Evolutionary conservation across 202 grass and related monocot species (phyloP).

Genomic region (Saccharum hybrid): DNA sequence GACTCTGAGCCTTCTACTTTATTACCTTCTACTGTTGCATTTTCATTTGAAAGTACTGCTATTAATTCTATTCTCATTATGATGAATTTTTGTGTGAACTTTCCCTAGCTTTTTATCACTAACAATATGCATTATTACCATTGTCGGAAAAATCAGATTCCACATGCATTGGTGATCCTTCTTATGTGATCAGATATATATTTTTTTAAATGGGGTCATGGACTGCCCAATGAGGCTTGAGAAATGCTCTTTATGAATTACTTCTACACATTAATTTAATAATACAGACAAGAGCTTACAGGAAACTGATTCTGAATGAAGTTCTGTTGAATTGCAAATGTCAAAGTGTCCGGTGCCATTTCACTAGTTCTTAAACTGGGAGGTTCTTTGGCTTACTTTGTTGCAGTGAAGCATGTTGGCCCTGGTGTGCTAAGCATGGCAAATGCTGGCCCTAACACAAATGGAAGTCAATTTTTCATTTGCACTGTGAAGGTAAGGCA

Average conservation of each 20-base stretch:
- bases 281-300: background rate
- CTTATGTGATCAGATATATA: background rate
- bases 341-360: background rate
- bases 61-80: background rate
- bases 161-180: background rate
- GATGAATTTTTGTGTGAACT: background rate
- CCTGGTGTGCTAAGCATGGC: slow-evolving; percentile 76
- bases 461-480: slow-evolving; percentile 80
- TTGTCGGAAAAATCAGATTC: background rate
- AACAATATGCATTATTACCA: background rate
- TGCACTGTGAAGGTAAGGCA: slow-evolving; percentile 65
- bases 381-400: slow-evolving; percentile 21
- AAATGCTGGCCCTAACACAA: slow-evolving; percentile 71
- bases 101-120: background rate
- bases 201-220: background rate
- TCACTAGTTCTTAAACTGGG: slow-evolving; percentile 35
- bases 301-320: slow-evolving; percentile 23
- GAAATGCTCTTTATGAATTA: background rate
- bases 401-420: slow-evolving; percentile 72
- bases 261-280: background rate
- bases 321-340: background rate
- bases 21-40: slow-evolving; percentile 25
- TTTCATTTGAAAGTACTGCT: background rate
- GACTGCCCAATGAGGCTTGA: background rate
- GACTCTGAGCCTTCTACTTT: slow-evolving; percentile 10